A percentile compares a stretch with the other conserved stretches of the same genome.
Conservation (phyloP, 2,329 filamentous ascomycete species). For the Verticillium klebahnii region DNA sequence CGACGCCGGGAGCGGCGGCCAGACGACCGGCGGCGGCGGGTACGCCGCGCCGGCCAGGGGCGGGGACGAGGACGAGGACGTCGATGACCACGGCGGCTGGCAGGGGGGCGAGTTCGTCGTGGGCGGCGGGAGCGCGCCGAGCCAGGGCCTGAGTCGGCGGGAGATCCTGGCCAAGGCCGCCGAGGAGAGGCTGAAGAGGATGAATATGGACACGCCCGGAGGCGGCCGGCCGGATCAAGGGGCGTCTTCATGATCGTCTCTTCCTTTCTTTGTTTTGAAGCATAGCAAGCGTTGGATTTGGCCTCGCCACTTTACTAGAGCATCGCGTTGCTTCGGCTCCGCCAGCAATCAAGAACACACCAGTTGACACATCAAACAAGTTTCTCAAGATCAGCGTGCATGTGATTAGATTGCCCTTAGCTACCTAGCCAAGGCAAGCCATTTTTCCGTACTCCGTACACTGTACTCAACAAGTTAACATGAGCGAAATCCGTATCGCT, state of each 20-base stretch:
- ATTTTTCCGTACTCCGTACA: not conserved
- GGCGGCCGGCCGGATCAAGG: constrained; percentile 11
- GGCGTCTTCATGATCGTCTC: not conserved
- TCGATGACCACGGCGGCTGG: constrained; percentile 71
- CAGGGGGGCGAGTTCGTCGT: constrained; percentile 74
- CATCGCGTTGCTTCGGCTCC: no score
- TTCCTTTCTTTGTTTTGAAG: not conserved
- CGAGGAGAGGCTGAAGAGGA: constrained; percentile 58
- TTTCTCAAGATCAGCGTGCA: not conserved
- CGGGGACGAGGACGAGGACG: constrained; percentile 44
- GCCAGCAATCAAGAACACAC: no score
- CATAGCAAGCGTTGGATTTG: not conserved
- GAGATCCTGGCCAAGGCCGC: constrained; percentile 73
- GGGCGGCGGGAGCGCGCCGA: constrained; percentile 48
- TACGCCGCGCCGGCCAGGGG: constrained; percentile 48
- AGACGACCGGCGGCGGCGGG: constrained; percentile 69
- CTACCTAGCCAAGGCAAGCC: not conserved
- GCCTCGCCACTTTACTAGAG: not conserved
- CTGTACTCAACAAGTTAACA: not conserved
- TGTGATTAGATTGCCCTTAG: not conserved
- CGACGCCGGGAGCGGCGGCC: constrained; percentile 66
- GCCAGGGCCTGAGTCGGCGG: constrained; percentile 55
- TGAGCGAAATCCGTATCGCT: not conserved
- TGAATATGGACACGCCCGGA: constrained; percentile 19
- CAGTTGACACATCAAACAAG: no score